Evolutionary conservation across 1,139 yeast species (phyloP).

Genomic region (Suhomyces anneliseae): DNA sequence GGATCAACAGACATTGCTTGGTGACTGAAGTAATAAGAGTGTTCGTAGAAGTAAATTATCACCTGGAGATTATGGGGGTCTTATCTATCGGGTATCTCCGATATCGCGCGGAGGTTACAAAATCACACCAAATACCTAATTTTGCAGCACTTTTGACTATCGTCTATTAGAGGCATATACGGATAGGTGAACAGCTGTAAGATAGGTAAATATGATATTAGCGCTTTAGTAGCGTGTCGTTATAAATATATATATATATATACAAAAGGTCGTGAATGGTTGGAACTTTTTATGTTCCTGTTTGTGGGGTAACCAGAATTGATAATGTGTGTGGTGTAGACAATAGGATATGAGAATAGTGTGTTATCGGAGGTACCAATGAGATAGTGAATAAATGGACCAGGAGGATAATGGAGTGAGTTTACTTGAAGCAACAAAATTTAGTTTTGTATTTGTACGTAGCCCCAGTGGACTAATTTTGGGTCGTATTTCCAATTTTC

Average conservation of each 20-base stretch:
- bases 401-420: too few species aligned
- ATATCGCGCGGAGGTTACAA: not conserved
- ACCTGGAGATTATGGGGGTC: not conserved
- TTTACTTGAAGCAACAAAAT: not conserved
- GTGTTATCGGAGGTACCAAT: too few species aligned
- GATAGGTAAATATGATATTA: too few species aligned
- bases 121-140: not conserved
- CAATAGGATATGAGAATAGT: too few species aligned
- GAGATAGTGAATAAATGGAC: too few species aligned
- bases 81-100: constrained; percentile 12
- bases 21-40: not conserved
- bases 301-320: too few species aligned
- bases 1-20: constrained; percentile 40
- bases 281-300: too few species aligned
- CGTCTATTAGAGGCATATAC: not conserved
- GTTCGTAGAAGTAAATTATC: not conserved
- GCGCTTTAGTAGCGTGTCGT: too few species aligned
- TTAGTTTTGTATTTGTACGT: not conserved
- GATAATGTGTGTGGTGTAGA: too few species aligned
- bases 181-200: not conserved
- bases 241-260: too few species aligned
- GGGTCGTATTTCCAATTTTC: constrained; percentile 27
- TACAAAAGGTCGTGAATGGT: too few species aligned
- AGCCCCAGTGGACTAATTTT: constrained; percentile 21
- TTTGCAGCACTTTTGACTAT: not conserved